These are phyloP conservation scores for Ophiostoma montium DNA, from an alignment of 2,329 filamentous ascomycete genomes.

Conservation along the genomic window DNA sequence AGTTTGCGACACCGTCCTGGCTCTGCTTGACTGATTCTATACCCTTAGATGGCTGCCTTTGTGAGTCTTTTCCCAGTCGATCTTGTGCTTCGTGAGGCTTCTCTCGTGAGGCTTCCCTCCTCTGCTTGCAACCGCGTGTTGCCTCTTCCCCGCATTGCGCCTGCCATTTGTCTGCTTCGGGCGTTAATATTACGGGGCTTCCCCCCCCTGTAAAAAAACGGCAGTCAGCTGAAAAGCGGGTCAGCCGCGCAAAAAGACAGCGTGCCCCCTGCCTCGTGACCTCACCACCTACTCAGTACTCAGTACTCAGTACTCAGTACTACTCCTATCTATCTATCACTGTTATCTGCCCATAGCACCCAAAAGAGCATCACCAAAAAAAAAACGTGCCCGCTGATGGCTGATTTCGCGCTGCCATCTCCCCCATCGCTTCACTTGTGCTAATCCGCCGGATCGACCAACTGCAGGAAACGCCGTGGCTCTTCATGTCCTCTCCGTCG, in stretches of 20 bases:
- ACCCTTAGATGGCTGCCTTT: constrained; percentile 9
- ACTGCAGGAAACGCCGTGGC: constrained; percentile 33
- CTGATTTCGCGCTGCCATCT: neutral
- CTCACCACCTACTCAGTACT: too few species aligned
- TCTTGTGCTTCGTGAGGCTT: neutral
- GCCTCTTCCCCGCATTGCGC: neutral
- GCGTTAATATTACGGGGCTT: too few species aligned
- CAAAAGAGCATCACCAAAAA: neutral
- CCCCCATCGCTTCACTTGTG: neutral
- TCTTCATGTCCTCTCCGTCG: constrained; percentile 35
- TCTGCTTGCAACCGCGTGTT: neutral
- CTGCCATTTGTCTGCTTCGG: too few species aligned
- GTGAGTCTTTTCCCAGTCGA: neutral
- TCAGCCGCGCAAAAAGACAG: too few species aligned
- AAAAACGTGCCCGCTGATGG: neutral
- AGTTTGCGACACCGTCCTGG: neutral
- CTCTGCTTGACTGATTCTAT: neutral
- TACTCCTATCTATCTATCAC: neutral
- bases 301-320: too few species aligned
- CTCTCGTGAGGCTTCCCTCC: neutral
- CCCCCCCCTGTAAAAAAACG: too few species aligned
- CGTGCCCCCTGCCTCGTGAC: too few species aligned
- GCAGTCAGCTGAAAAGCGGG: too few species aligned
- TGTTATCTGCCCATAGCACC: neutral
- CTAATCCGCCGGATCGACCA: neutral